Conservation (phyloP, 768 basidiomycete genomes). For the Boletus vinaceobasis region DNA sequence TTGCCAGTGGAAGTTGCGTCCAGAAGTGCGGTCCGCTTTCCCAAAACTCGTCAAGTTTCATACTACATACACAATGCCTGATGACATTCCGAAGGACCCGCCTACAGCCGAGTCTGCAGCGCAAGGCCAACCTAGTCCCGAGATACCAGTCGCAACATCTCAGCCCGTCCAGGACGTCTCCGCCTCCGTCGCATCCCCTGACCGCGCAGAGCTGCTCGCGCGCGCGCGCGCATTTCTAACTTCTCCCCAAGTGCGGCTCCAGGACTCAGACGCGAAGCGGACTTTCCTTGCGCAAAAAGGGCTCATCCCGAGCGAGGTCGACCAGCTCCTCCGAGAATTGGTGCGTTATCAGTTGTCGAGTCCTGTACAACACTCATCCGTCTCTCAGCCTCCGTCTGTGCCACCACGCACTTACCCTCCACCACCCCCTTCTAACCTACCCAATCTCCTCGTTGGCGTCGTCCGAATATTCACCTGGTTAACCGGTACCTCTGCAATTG, state of each 20-base stretch:
- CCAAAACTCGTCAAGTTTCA: not conserved
- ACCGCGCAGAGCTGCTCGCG: conserved; percentile 44
- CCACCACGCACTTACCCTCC: conserved; percentile 75
- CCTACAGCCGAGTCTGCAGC: not conserved
- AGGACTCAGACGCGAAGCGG: conserved; percentile 55
- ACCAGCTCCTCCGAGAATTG: conserved; percentile 51
- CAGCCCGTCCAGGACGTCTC: conserved; percentile 2
- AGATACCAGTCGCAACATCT: not conserved
- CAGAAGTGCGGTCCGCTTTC: too few relatives aligned
- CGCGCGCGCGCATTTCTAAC: conserved; percentile 62
- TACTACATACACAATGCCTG: conserved; percentile 10
- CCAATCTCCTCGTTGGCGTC: conserved; percentile 60
- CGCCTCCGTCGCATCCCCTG: not conserved
- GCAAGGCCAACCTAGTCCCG: not conserved
- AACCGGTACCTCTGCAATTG: conserved; percentile 55
- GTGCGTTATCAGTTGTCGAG: conserved; percentile 36
- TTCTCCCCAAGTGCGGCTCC: conserved; percentile 61
- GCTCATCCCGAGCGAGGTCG: conserved; percentile 57
- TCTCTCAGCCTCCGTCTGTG: conserved; percentile 41
- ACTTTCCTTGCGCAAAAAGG: conserved; percentile 71
- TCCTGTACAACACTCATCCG: conserved; percentile 5
- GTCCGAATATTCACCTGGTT: conserved; percentile 63
- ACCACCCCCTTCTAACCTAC: conserved; percentile 65
- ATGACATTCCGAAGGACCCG: conserved; percentile 7
- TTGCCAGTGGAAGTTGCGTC: too few relatives aligned